phyloP scores from a whole-genome alignment of 164 flowering plant genomes.

The Liquidambar formosana region DNA sequence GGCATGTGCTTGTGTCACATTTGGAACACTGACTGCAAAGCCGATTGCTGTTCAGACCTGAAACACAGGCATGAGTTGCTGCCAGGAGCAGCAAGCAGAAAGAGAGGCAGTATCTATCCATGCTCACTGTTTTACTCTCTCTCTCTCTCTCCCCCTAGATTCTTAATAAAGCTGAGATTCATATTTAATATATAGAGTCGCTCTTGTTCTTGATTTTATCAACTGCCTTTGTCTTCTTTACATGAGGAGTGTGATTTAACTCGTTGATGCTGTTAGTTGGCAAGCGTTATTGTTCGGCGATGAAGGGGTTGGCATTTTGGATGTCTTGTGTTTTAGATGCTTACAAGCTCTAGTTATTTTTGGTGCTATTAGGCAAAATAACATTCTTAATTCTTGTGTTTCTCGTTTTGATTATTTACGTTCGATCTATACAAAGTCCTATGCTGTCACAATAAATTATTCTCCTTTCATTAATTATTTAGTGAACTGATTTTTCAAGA shows the following conservation, averaged over 20 bases:
- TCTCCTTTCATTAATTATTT: neutral
- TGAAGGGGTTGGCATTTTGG: neutral
- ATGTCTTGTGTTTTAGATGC: neutral
- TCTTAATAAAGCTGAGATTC: neutral
- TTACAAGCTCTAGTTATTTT: neutral
- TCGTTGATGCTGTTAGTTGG: neutral
- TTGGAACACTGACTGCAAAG: slow-evolving; percentile 55
- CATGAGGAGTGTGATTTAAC: slow-evolving; percentile 1
- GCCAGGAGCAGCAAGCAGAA: slow-evolving; percentile 11
- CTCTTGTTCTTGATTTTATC: slow-evolving; percentile 23
- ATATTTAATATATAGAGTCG: slow-evolving; percentile 3
- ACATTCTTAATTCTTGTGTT: neutral
- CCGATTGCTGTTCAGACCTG: slow-evolving; percentile 29
- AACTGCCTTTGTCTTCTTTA: slow-evolving; percentile 6
- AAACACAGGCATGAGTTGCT: slow-evolving; percentile 6
- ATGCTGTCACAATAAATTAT: neutral
- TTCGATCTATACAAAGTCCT: neutral
- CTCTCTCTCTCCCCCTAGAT: neutral
- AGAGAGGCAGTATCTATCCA: slow-evolving; percentile 15
- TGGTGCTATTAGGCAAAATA: neutral
- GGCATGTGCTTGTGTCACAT: slow-evolving; percentile 42
- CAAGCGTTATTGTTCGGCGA: neutral
- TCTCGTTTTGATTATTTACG: neutral
- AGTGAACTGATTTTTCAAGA: too few species aligned
- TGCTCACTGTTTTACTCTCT: neutral